Evolutionary conservation across 495 filamentous ascomycete species (phyloP).

Genomic region (Aspergillus taichungensis): DNA sequence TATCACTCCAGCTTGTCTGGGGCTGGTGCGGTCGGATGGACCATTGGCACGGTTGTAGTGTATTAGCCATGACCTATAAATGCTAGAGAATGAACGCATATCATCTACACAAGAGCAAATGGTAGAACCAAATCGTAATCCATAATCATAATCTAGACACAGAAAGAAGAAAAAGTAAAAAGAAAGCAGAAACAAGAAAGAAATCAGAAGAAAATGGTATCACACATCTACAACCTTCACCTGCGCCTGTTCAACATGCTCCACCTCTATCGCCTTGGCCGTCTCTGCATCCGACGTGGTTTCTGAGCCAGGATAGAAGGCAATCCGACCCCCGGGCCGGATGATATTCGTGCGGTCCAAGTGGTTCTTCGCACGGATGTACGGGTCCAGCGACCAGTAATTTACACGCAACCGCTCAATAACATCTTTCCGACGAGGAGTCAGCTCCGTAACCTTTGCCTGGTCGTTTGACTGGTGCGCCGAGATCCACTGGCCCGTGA

Average conservation of each 20-base stretch:
- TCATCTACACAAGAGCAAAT: too few species aligned
- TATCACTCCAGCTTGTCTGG: conserved; percentile 31
- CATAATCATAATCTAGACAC: neutral
- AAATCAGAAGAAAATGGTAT: conserved; percentile 1
- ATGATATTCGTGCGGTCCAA: conserved; percentile 68
- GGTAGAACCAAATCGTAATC: too few species aligned
- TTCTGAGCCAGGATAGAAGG: conserved; percentile 47
- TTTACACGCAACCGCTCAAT: conserved; percentile 55
- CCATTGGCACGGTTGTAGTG: conserved; percentile 29
- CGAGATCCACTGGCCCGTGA: conserved; percentile 61
- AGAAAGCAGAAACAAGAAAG: neutral
- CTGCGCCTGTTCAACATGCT: conserved; percentile 19
- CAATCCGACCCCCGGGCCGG: conserved; percentile 49
- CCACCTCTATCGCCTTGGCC: conserved; percentile 19
- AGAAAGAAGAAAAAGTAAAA: neutral
- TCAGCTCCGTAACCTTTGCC: conserved; percentile 29
- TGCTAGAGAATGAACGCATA: too few species aligned
- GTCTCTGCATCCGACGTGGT: conserved; percentile 8
- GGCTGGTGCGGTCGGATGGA: conserved; percentile 29
- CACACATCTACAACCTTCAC: conserved; percentile 6
- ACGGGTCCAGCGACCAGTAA: conserved; percentile 78
- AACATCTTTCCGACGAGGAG: conserved; percentile 49
- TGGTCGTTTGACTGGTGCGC: conserved; percentile 30
- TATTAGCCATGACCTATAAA: too few species aligned
- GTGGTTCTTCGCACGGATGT: conserved; percentile 56